A percentile compares a stretch with the other conserved stretches of the same genome.
phyloP scores from a whole-genome alignment of 2,329 filamentous ascomycete genomes.

The Septoria petroselini region DNA sequence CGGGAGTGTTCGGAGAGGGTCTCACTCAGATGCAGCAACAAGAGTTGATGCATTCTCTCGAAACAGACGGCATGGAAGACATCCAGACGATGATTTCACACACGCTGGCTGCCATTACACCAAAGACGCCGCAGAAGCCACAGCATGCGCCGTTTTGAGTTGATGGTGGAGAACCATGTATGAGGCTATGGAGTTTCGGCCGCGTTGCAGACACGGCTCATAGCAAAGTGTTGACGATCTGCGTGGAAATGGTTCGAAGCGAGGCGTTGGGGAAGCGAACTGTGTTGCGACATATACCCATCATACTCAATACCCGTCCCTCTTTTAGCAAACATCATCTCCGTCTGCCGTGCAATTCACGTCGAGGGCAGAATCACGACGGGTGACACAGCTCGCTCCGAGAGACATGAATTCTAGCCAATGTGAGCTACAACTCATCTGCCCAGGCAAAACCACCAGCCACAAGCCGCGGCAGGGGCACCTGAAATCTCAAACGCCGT shows the following conservation, averaged over 20 bases:
- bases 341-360: no score
- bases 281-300: constrained; percentile 6
- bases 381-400: no score
- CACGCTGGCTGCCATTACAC: constrained; percentile 32
- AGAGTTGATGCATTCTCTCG: constrained; percentile 39
- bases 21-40: constrained; percentile 37
- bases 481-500: constrained; percentile 2
- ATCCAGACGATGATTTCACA: constrained; percentile 39
- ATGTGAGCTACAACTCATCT: background rate
- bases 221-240: no score
- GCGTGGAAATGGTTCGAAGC: constrained; percentile 2
- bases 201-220: no score
- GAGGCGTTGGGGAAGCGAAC: constrained; percentile 3
- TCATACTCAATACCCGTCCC: background rate
- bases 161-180: background rate
- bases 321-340: no score
- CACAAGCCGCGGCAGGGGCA: background rate
- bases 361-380: no score
- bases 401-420: background rate
- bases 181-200: background rate
- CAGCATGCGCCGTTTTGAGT: constrained; percentile 7
- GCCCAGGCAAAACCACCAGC: background rate
- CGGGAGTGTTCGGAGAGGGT: constrained; percentile 35
- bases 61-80: constrained; percentile 40
- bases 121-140: constrained; percentile 25